Conservation (phyloP, 148 eudicot genomes). For the Camellia sinensis region DNA sequence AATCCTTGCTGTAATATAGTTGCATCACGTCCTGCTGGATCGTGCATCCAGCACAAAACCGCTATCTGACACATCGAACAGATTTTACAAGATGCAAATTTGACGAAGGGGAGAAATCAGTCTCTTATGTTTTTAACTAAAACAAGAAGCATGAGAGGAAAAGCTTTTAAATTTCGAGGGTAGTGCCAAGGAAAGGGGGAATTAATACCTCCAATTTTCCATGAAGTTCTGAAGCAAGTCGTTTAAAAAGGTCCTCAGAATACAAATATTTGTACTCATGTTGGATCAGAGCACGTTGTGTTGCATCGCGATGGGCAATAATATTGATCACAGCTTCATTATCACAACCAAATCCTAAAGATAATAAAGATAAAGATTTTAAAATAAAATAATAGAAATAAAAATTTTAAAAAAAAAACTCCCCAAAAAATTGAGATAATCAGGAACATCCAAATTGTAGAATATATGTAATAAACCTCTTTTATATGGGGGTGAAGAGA, state of each 20-base stretch:
- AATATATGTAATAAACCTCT: neutral
- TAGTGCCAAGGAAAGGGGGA: neutral
- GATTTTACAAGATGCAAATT: neutral
- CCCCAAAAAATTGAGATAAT: neutral
- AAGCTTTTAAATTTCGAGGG: neutral
- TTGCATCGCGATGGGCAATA: slow-evolving; percentile 77
- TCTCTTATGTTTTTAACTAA: neutral
- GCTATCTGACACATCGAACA: slow-evolving; percentile 44
- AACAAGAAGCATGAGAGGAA: neutral
- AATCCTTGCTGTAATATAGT: slow-evolving; percentile 49
- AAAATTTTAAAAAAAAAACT: neutral
- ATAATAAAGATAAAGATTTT: neutral
- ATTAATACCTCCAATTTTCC: slow-evolving; percentile 62
- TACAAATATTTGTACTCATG: slow-evolving; percentile 57
- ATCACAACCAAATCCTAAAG: slow-evolving; percentile 76
- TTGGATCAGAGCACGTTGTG: slow-evolving; percentile 61
- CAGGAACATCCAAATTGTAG: neutral
- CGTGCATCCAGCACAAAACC: slow-evolving; percentile 66
- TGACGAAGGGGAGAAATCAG: neutral
- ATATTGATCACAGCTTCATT: slow-evolving; percentile 56
- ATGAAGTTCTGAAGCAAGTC: slow-evolving; percentile 57
- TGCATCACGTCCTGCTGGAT: slow-evolving; percentile 81
- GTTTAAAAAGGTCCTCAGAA: slow-evolving; percentile 60
- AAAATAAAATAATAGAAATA: neutral
- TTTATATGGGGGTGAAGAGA: neutral